phyloP scores from a whole-genome alignment of 805 yeast species.

The Komagataella kurtzmanii region DNA sequence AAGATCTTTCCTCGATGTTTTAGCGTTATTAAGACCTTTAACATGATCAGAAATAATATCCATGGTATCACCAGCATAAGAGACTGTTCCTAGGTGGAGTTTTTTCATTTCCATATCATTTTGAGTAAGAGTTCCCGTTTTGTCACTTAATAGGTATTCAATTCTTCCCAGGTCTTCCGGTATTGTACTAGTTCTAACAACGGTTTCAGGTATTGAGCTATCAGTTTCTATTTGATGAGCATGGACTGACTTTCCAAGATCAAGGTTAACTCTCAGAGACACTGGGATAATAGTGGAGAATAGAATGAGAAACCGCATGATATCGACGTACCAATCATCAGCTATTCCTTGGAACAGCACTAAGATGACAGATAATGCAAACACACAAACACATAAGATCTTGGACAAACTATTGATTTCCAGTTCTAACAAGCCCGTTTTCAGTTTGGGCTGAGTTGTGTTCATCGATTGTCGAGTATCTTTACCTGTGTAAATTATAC shows the following conservation, averaged over 20 bases:
- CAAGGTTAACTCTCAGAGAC: conserved; percentile 84
- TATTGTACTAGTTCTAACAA: conserved; percentile 93
- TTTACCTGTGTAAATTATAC: conserved; percentile 78
- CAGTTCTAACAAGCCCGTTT: conserved; percentile 78
- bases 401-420: conserved; percentile 86
- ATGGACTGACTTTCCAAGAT: conserved; percentile 90
- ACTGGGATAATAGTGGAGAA: conserved; percentile 96
- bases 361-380: conserved; percentile 57
- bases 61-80: conserved; percentile 85
- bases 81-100: conserved; percentile 82
- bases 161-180: conserved; percentile 97
- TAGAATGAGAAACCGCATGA: conserved; percentile 79
- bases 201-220: conserved; percentile 62
- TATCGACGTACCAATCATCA: conserved; percentile 75
- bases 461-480: conserved; percentile 95
- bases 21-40: conserved; percentile 15
- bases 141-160: conserved; percentile 84
- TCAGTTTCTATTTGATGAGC: conserved; percentile 94
- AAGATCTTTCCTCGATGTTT: conserved; percentile 46
- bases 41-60: conserved; percentile 75
- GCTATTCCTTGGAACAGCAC: conserved; percentile 73
- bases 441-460: conserved; percentile 76
- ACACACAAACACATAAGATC: conserved; percentile 77
- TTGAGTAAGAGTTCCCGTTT: conserved; percentile 95
- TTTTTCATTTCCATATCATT: conserved; percentile 96